A percentile compares a stretch with the other conserved stretches of the same genome.
Evolutionary conservation across 495 filamentous ascomycete species (phyloP).

Genomic region (Hyaloscypha bicolor): DNA sequence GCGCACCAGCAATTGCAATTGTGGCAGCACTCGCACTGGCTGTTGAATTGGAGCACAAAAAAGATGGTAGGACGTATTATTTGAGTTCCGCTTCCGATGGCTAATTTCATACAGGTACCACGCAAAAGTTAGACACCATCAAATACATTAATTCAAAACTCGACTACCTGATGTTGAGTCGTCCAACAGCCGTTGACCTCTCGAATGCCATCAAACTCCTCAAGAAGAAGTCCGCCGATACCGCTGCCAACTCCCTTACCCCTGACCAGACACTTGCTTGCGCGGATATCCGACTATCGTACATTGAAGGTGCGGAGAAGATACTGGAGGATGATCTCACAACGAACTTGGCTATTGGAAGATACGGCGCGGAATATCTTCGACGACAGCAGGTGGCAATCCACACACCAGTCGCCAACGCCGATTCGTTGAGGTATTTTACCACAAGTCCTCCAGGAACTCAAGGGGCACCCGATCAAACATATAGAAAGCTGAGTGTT

Average conservation of each 20-base stretch:
- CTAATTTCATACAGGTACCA: constrained; percentile 28
- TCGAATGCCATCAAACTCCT: constrained; percentile 85
- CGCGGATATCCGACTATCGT: constrained; percentile 59
- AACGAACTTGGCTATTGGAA: constrained; percentile 85
- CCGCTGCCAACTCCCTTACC: constrained; percentile 36
- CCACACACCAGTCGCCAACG: constrained; percentile 30
- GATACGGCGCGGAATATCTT: constrained; percentile 84
- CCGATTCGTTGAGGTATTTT: constrained; percentile 40
- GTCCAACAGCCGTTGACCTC: constrained; percentile 94
- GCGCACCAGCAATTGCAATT: constrained; percentile 95
- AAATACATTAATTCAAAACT: constrained; percentile 72
- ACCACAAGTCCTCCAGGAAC: constrained; percentile 36
- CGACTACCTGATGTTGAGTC: constrained; percentile 79
- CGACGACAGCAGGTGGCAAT: constrained; percentile 42
- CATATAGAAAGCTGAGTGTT: constrained; percentile 61
- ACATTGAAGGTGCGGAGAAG: constrained; percentile 75
- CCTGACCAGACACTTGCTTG: constrained; percentile 28
- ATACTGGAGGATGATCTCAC: constrained; percentile 87
- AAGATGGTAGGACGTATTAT: constrained; percentile 41
- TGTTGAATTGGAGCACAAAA: constrained; percentile 65
- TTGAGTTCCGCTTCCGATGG: background rate
- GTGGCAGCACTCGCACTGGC: constrained; percentile 88
- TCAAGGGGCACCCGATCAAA: constrained; percentile 31
- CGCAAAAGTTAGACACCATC: constrained; percentile 57
- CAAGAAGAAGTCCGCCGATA: constrained; percentile 54